phyloP scores from a whole-genome alignment of 2,329 filamentous ascomycete genomes.

The Madurella fahalii region DNA sequence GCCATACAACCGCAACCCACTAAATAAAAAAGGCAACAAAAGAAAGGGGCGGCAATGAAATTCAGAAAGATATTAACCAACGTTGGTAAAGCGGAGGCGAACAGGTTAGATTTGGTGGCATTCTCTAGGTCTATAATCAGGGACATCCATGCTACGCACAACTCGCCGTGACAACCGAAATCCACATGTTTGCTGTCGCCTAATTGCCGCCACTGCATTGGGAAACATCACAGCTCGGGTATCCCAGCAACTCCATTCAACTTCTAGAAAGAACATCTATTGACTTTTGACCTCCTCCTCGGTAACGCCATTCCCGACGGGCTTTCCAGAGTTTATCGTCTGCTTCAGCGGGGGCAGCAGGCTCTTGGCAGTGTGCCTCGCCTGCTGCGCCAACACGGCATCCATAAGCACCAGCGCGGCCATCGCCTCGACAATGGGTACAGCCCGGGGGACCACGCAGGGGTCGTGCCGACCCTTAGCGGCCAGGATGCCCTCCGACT shows the following conservation, averaged over 20 bases:
- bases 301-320: slow-evolving; percentile 31
- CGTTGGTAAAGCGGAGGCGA: too few relatives aligned
- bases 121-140: too few relatives aligned
- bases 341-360: slow-evolving; percentile 40
- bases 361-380: slow-evolving; percentile 45
- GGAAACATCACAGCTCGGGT: neutral
- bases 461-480: slow-evolving; percentile 95
- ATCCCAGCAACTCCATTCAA: neutral
- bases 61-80: too few relatives aligned
- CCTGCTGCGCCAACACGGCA: slow-evolving; percentile 77
- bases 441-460: slow-evolving; percentile 82
- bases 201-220: too few relatives aligned
- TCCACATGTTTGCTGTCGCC: too few relatives aligned
- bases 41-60: too few relatives aligned
- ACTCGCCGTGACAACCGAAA: too few relatives aligned
- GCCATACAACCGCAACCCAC: too few relatives aligned
- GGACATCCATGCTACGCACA: too few relatives aligned
- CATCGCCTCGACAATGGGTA: slow-evolving; percentile 91
- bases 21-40: too few relatives aligned
- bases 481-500: slow-evolving; percentile 67
- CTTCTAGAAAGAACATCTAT: slow-evolving; percentile 6
- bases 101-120: too few relatives aligned
- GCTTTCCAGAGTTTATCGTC: slow-evolving; percentile 28
- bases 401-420: slow-evolving; percentile 84
- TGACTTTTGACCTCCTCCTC: slow-evolving; percentile 16